Evolutionary conservation across 2,329 filamentous ascomycete species (phyloP), one percentile per base, ranked within the genome.

Genomic region (Alternaria alternata): DNA sequence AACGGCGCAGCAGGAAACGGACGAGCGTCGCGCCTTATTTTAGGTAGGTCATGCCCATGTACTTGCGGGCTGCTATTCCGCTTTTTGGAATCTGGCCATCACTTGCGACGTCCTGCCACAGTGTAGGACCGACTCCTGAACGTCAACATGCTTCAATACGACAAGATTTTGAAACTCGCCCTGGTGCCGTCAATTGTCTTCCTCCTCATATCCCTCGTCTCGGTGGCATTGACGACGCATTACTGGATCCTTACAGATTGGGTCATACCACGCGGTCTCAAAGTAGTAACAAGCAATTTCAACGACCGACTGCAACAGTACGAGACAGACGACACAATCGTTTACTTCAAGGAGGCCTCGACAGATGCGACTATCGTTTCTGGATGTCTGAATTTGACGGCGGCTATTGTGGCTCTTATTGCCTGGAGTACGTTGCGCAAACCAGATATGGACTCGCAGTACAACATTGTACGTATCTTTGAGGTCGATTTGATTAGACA

Each of bases 241-340:
- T 76, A 75, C 54, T 76, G 72, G 72, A 70, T 75, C 32, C 55
- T 73, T 9, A 68, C 66, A 30, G 73, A 76, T 51, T 75, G 70
- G 66, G 56, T 76, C 7, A 58, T 70, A 28, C 59, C 65, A 12
- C 57, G 67, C 51, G 69, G 65, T 34, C 47, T 75, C 2, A 51
- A 54, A n/a, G 57, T 72, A 7, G 59, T 53, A 8, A 70, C 67
- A 7, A 48, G 32, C 28, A 43, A 54, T 11, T 67, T 69, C 53
- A 59, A 68, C 43, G 62, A 68, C 2, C 66, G 70, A 30, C 60
- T 61, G 12, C 61, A 65, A 28, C 59, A 46, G 34, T 69, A 62
- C 49, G 62, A 59, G 5, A 64, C 62, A 41, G 69, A 75, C 43
- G 65, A 68, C 24, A 71, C 69, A 2, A 70, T 74, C 26, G 66